phyloP scores from a whole-genome alignment of 495 filamentous ascomycete species.

The Glarea lozoyensis region DNA sequence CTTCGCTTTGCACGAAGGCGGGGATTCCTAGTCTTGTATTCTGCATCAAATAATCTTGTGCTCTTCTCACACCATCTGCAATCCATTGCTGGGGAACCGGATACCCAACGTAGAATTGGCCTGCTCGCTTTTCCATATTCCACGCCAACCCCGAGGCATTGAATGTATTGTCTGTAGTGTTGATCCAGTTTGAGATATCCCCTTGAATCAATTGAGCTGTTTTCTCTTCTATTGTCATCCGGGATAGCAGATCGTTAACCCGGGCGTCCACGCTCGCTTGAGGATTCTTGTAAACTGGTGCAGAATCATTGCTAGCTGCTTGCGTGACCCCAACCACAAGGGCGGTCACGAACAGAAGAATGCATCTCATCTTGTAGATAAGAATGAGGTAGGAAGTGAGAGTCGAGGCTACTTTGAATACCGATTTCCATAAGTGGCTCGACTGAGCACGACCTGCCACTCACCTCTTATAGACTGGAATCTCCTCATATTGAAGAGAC shows the following conservation, averaged over 20 bases:
- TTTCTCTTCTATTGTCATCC: slow-evolving; percentile 67
- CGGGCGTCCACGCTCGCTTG: slow-evolving; percentile 49
- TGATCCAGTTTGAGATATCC: slow-evolving; percentile 65
- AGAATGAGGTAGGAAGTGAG: too few species aligned
- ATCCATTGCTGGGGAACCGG: slow-evolving; percentile 54
- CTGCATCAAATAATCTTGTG: slow-evolving; percentile 15
- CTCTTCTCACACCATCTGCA: slow-evolving; percentile 22
- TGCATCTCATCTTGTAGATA: too few species aligned
- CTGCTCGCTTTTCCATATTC: slow-evolving; percentile 53
- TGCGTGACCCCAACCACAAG: too few species aligned
- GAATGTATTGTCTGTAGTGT: slow-evolving; percentile 45
- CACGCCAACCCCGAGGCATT: slow-evolving; percentile 55
- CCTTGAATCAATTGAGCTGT: slow-evolving; percentile 57
- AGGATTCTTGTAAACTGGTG: slow-evolving; percentile 54
- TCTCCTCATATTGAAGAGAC: too few species aligned
- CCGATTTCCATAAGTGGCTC: too few species aligned
- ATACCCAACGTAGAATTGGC: slow-evolving; percentile 62
- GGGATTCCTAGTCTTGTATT: slow-evolving; percentile 56
- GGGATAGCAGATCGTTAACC: slow-evolving; percentile 52
- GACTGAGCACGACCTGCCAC: too few species aligned
- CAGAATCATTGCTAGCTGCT: too few species aligned
- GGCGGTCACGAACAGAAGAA: too few species aligned
- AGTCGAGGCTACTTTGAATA: too few species aligned
- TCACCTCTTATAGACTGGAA: too few species aligned
- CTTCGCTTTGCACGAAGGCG: slow-evolving; percentile 61